These are phyloP conservation scores for Nepenthes mirabilis DNA, from an alignment of 148 eudicot genomes.

Conservation along the genomic window DNA sequence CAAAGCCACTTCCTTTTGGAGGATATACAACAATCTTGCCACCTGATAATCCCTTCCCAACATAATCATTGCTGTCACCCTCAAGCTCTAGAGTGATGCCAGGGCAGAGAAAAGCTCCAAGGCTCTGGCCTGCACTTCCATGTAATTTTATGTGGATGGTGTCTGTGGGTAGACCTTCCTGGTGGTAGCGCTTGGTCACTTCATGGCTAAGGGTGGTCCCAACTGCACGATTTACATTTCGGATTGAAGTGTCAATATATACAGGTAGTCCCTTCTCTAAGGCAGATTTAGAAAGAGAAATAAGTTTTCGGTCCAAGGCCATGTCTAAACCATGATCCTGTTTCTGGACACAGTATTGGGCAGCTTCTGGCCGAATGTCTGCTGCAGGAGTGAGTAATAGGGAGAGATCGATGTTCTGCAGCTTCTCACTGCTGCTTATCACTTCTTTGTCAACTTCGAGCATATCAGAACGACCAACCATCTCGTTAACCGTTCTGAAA, in stretches of 20 bases:
- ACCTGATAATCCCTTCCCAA: constrained; percentile 95
- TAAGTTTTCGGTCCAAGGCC: constrained; percentile 76
- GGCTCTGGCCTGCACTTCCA: constrained; percentile 98
- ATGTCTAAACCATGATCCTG: constrained; percentile 95
- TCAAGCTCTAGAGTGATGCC: constrained; percentile 92
- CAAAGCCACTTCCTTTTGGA: constrained; percentile 73
- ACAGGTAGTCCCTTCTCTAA: constrained; percentile 75
- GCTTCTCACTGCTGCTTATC: constrained; percentile 62
- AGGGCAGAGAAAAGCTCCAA: constrained; percentile 96
- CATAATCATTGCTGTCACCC: constrained; percentile 99
- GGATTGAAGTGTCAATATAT: constrained; percentile 69
- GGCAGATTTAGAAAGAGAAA: constrained; percentile 53
- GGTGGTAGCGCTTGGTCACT: constrained; percentile 77
- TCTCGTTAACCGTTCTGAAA: constrained; percentile 61
- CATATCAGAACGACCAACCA: constrained; percentile 96
- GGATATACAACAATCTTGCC: constrained; percentile 93
- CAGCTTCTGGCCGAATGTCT: constrained; percentile 84
- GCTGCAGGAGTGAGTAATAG: constrained; percentile 86
- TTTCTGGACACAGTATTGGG: constrained; percentile 80
- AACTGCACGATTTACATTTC: constrained; percentile 83
- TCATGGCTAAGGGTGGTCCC: constrained; percentile 99
- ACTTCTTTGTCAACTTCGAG: constrained; percentile 81
- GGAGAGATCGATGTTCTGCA: constrained; percentile 87
- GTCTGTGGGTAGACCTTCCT: constrained; percentile 62
- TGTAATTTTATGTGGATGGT: constrained; percentile 81